Base-by-base conservation (phyloP, 176 grass and related monocot species). In the Lolium multiflorum region DNA sequence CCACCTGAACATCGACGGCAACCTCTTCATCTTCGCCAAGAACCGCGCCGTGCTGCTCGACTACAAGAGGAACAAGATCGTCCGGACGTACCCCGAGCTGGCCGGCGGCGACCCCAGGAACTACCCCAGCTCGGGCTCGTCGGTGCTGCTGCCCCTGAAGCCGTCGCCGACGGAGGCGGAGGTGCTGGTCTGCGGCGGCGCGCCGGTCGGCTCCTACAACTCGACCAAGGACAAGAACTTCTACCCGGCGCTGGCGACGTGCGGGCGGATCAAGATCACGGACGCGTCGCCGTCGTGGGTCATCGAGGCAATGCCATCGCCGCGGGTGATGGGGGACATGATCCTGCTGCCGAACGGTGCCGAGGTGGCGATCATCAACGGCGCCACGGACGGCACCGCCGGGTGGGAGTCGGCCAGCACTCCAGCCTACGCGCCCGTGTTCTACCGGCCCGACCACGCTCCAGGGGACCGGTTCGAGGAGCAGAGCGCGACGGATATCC, bases 291-390 rank as follows among this genome's bases (percentile, higher is more conserved):
- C 94, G 77, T 25, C 90, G 61, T 97, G 94, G 94, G 55, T 64
- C 22, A 70, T 97, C 80, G 91, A 94, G 80, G 87, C 92, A 50
- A 97, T 97, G 94, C 90, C 94, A 71, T 87, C 48, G 82, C 88
- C 94, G 81, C 85, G 94, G 77, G 94, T 97, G 55, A 97, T 97
- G 94, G 90, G 94, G 3, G 94, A 97, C 89, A 94, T 97, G 90
- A 50, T 97, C 69, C 56, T 97, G 85, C 83, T 97, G 11, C 94
- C 94, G 0, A 92, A 89, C 51, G 90, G 94, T 17, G 92, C 82
- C 39, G 92, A 92, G 71, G 92, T 94, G 71, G 75, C 57, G 14
- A 92, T 97, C 78, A 76, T 97, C 56, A 97, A 97, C 55, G 94
- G 94, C 84, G 94, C 92, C 7, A 74, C 17, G 17, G 86, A 89